A percentile compares a stretch with the other conserved stretches of the same genome.
These are phyloP conservation scores for Plenodomus lindquistii DNA, from an alignment of 2,329 filamentous ascomycete species.

Conservation along the genomic window DNA sequence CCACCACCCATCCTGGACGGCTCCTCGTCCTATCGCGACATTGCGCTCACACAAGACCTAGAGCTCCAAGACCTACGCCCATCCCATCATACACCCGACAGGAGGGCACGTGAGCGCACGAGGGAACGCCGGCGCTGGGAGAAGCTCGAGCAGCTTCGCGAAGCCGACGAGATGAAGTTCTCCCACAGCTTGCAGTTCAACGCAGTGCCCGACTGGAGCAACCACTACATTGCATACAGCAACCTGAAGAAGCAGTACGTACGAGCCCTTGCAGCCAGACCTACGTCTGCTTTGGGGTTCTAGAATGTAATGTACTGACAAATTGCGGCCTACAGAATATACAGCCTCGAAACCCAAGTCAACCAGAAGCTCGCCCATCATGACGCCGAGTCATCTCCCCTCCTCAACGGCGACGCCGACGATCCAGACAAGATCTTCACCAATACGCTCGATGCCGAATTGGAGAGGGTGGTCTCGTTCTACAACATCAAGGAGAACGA, in stretches of 20 bases:
- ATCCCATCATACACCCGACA: constrained; percentile 2
- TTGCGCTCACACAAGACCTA: constrained; percentile 24
- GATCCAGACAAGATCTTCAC: constrained; percentile 83
- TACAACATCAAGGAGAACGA: constrained; percentile 88
- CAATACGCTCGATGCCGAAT: constrained; percentile 79
- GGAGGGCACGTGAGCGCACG: constrained; percentile 22
- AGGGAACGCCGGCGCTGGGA: constrained; percentile 55
- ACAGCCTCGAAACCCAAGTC: constrained; percentile 85
- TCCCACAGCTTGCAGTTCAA: constrained; percentile 99
- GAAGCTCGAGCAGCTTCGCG: constrained; percentile 72
- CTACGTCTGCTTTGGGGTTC: not conserved
- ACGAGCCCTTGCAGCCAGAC: not conserved
- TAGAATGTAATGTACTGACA: constrained; percentile 31
- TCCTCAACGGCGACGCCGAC: constrained; percentile 66
- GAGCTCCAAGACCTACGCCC: constrained; percentile 37
- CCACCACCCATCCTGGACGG: constrained; percentile 32
- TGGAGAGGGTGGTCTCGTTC: constrained; percentile 93
- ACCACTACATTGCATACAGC: constrained; percentile 96
- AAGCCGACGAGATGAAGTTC: constrained; percentile 95
- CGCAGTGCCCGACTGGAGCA: constrained; percentile 99
- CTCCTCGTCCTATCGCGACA: constrained; percentile 21
- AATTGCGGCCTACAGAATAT: constrained; percentile 67
- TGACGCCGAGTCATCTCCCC: constrained; percentile 83
- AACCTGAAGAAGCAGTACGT: constrained; percentile 96
- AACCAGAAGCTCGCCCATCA: constrained; percentile 61